Conservation (phyloP, 805 yeast species). For the Isabelozyma heimii region DNA sequence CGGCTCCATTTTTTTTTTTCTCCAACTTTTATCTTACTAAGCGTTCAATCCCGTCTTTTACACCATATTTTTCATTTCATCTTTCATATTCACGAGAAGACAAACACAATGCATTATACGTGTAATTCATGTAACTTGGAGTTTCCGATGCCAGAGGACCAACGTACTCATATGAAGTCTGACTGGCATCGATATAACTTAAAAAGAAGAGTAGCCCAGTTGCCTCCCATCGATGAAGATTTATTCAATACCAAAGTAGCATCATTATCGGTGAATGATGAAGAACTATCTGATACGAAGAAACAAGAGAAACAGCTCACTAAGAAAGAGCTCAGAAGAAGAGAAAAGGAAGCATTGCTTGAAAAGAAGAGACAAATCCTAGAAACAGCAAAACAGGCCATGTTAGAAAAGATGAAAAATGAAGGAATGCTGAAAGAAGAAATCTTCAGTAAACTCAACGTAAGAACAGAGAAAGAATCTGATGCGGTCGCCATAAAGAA, state of each 20-base stretch:
- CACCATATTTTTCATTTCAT: too few relatives aligned
- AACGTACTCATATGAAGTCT: slow-evolving; percentile 91
- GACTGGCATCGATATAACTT: slow-evolving; percentile 98
- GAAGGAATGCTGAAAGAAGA: slow-evolving; percentile 19
- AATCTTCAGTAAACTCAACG: slow-evolving; percentile 7
- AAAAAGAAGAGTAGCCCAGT: slow-evolving; percentile 82
- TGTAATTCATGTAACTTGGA: slow-evolving; percentile 88
- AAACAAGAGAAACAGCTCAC: slow-evolving; percentile 28
- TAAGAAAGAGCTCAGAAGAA: slow-evolving; percentile 50
- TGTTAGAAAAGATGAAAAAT: slow-evolving; percentile 29
- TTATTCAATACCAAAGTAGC: slow-evolving; percentile 31
- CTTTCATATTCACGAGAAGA: neutral
- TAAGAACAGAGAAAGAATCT: slow-evolving; percentile 2
- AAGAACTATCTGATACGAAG: slow-evolving; percentile 12
- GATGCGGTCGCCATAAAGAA: neutral
- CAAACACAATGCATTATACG: slow-evolving; percentile 33
- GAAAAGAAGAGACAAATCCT: slow-evolving; percentile 49
- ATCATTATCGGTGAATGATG: slow-evolving; percentile 9
- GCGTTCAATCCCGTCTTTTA: neutral
- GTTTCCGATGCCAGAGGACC: slow-evolving; percentile 79
- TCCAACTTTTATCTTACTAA: neutral
- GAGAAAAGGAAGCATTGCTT: slow-evolving; percentile 47
- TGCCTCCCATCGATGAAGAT: slow-evolving; percentile 45
- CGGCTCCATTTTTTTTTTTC: neutral
- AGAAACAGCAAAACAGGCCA: slow-evolving; percentile 43